Base-by-base conservation (phyloP, 1,139 yeast species). In the Meyerozyma athensensis region DNA sequence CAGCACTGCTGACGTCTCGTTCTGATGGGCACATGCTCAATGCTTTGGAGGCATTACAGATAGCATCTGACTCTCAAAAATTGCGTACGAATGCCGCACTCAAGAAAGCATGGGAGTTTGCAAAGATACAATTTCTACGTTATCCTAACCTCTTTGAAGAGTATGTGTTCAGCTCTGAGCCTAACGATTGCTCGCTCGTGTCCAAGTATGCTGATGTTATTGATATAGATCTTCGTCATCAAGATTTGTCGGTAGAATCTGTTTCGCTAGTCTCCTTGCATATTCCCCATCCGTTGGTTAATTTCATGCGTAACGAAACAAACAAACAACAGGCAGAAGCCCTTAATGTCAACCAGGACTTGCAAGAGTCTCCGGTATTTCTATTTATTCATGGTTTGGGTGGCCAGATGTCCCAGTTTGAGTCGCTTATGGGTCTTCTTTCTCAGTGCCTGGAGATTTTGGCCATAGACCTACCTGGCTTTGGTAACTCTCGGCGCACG, bases 351-450 rank as follows among this genome's bases (percentile, higher is more conserved):
- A 46, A 56, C 41, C 46, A 52, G 13, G 71, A 71, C 37, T 58
- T 77, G 30, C 59, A 63, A 19, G 67, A 65, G 17, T 58, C 80
- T 36, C 92, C 94, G 0, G 63, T 77, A 4, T 56, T 81, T 10
- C 63, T 84, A 10, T 73, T 84, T 38, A 51, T 84, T 17, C 94
- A 84, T 56, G 94, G 94, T 0, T 59, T 84, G 33, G 94, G 94
- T 1, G 94, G 94, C 7, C 90, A 82, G 52, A 66, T 81, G 61
- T 68, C 83, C 7, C 90, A 82, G 53, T 83, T 85, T 53, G 86
- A 81, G 47, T 74, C 78, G 3, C 60, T 82, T 31, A 66, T 84
- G 58, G 84, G 78, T 30, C 68, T 79, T 39, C 69, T 84, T 41
- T 68, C 86, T 20, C 84, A 81, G 50, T 79, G 84, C 53, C 72